These are phyloP conservation scores for Phaeosphaeria sp. DNA, from an alignment of 2,329 filamentous ascomycete genomes.

Conservation along the genomic window DNA sequence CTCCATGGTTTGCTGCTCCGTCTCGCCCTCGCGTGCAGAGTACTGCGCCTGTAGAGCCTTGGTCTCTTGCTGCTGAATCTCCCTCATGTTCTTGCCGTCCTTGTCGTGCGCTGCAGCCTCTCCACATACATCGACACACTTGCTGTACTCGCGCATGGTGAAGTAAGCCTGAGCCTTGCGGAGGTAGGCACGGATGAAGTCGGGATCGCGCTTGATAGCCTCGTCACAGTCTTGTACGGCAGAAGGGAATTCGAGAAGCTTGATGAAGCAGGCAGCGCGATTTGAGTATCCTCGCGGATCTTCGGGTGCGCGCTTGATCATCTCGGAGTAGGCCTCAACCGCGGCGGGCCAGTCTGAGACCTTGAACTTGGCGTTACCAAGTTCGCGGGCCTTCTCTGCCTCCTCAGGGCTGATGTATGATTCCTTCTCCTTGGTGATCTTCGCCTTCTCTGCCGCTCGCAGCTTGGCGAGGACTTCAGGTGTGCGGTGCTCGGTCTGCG, in stretches of 20 bases:
- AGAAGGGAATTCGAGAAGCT: constrained; percentile 93
- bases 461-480: constrained; percentile 94
- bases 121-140: constrained; percentile 86
- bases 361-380: constrained; percentile 97
- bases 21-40: constrained; percentile 88
- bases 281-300: constrained; percentile 97
- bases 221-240: constrained; percentile 91
- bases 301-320: constrained; percentile 93
- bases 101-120: constrained; percentile 81
- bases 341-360: constrained; percentile 93
- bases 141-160: constrained; percentile 98
- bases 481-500: constrained; percentile 94
- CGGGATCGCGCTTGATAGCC: constrained; percentile 88
- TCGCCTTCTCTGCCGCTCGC: constrained; percentile 85
- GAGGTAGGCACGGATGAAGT: constrained; percentile 95
- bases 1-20: constrained; percentile 93
- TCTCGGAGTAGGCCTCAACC: constrained; percentile 92
- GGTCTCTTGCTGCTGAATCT: constrained; percentile 93
- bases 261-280: constrained; percentile 94
- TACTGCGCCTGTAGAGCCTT: constrained; percentile 94
- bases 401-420: constrained; percentile 90
- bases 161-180: constrained; percentile 95
- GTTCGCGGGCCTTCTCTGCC: constrained; percentile 92
- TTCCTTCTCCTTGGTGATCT: constrained; percentile 74
- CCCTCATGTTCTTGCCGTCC: constrained; percentile 80